Evolutionary conservation across 192 early-diverging fungal genomes (phyloP).

Genomic region (Coemansia sp.): DNA sequence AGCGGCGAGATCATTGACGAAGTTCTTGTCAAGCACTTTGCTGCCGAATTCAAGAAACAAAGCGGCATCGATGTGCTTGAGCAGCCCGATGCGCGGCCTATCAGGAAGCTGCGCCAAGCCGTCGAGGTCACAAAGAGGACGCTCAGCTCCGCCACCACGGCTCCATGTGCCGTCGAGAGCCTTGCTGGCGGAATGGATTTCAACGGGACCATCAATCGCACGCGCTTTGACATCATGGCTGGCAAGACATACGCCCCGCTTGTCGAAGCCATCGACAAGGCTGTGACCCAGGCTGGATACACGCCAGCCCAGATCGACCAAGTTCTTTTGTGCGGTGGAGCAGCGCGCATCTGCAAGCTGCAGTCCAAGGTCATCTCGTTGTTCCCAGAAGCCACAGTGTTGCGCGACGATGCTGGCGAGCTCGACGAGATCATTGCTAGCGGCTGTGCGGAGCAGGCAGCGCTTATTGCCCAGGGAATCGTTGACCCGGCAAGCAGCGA

Average conservation of each 20-base stretch:
- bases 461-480: conserved; percentile 63
- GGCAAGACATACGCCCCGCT: conserved; percentile 74
- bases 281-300: conserved; percentile 70
- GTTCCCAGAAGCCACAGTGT: conserved; percentile 69
- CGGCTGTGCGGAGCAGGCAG: conserved; percentile 90
- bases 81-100: conserved; percentile 66
- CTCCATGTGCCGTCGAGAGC: conserved; percentile 92
- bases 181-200: conserved; percentile 91
- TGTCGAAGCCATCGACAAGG: conserved; percentile 65
- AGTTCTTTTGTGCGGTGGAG: conserved; percentile 90
- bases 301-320: conserved; percentile 78
- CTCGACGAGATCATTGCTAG: conserved; percentile 91
- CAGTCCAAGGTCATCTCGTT: conserved; percentile 71
- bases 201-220: conserved; percentile 78
- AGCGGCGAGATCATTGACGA: conserved; percentile 89
- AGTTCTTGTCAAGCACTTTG: conserved; percentile 77
- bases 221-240: conserved; percentile 89
- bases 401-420: conserved; percentile 79
- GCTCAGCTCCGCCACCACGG: conserved; percentile 74
- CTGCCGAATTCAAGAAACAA: conserved; percentile 87
- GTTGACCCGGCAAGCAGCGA: conserved; percentile 6
- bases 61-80: conserved; percentile 72
- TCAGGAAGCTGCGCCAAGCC: conserved; percentile 80
- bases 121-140: conserved; percentile 93
- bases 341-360: conserved; percentile 84